Conservation (phyloP, 2,329 filamentous ascomycete genomes). For the Hymenoscyphus salicellus region DNA sequence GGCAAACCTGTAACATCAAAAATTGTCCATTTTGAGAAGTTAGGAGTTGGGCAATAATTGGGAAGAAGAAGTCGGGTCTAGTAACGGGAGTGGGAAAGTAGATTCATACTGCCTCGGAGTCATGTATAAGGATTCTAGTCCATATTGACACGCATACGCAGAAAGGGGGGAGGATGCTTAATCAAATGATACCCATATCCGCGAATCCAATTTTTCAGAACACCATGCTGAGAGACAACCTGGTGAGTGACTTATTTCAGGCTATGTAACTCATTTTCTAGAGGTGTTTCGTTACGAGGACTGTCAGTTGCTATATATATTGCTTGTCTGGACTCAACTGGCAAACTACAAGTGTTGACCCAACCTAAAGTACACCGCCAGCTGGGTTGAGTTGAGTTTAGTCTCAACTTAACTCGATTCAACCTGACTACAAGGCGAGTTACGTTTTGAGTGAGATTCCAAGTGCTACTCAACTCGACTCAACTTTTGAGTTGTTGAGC, state of each 20-base stretch:
- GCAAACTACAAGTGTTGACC: too few relatives aligned
- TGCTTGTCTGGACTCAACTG: too few relatives aligned
- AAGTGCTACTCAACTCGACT: too few relatives aligned
- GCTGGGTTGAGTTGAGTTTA: too few relatives aligned
- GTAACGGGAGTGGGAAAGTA: neutral
- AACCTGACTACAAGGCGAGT: too few relatives aligned
- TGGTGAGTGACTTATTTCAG: neutral
- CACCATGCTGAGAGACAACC: neutral
- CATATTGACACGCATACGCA: neutral
- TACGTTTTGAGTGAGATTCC: too few relatives aligned
- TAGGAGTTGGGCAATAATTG: neutral
- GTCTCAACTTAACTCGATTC: too few relatives aligned
- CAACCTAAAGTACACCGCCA: too few relatives aligned
- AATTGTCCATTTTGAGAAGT: neutral
- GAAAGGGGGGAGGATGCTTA: neutral
- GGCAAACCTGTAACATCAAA: too few relatives aligned
- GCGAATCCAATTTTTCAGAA: neutral
- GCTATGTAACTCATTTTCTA: neutral
- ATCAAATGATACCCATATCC: constrained; percentile 6
- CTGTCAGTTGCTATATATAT: neutral
- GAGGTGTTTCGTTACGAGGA: neutral
- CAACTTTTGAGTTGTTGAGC: too few relatives aligned
- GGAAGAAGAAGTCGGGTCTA: neutral
- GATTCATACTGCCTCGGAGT: neutral
- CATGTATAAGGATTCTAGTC: neutral